phyloP scores from a whole-genome alignment of 2,329 filamentous ascomycete genomes.

The Pseudogymnoascus destructans region DNA sequence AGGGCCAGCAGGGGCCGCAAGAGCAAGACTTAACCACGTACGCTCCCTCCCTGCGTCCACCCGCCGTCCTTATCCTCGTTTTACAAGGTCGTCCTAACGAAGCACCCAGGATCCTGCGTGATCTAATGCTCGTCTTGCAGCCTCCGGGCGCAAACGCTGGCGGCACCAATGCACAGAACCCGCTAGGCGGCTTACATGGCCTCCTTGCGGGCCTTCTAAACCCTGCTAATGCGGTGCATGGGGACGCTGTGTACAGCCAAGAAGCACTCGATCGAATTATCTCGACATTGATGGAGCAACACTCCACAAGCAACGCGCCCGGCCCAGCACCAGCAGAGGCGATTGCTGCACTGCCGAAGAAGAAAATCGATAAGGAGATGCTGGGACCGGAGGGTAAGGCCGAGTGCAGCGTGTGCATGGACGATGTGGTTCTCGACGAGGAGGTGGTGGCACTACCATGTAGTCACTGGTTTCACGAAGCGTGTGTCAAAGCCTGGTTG shows the following conservation, averaged over 20 bases:
- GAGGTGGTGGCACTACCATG: slow-evolving; percentile 72
- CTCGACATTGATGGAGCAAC: slow-evolving; percentile 75
- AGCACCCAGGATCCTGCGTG: slow-evolving; percentile 2
- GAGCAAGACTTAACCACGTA: slow-evolving; percentile 36
- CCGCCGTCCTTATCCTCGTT: slow-evolving; percentile 6
- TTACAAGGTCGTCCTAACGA: slow-evolving; percentile 2
- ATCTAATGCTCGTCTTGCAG: slow-evolving; percentile 3
- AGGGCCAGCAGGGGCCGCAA: slow-evolving; percentile 28
- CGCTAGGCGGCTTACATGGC: neutral
- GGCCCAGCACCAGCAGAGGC: slow-evolving; percentile 66
- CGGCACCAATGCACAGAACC: neutral
- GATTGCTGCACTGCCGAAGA: slow-evolving; percentile 60
- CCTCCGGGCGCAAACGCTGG: neutral
- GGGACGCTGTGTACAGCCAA: slow-evolving; percentile 82
- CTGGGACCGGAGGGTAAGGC: slow-evolving; percentile 51
- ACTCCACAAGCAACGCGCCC: slow-evolving; percentile 61
- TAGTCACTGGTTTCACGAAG: slow-evolving; percentile 84
- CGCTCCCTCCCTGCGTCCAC: slow-evolving; percentile 20
- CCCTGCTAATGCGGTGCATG: slow-evolving; percentile 40
- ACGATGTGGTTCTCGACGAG: slow-evolving; percentile 59
- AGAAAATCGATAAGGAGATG: slow-evolving; percentile 56
- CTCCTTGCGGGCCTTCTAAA: slow-evolving; percentile 40
- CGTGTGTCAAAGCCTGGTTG: slow-evolving; percentile 73
- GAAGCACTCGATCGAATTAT: slow-evolving; percentile 85
- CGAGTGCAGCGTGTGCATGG: slow-evolving; percentile 94